phyloP scores from a whole-genome alignment of 495 filamentous ascomycete species.

The Neurospora sp. region DNA sequence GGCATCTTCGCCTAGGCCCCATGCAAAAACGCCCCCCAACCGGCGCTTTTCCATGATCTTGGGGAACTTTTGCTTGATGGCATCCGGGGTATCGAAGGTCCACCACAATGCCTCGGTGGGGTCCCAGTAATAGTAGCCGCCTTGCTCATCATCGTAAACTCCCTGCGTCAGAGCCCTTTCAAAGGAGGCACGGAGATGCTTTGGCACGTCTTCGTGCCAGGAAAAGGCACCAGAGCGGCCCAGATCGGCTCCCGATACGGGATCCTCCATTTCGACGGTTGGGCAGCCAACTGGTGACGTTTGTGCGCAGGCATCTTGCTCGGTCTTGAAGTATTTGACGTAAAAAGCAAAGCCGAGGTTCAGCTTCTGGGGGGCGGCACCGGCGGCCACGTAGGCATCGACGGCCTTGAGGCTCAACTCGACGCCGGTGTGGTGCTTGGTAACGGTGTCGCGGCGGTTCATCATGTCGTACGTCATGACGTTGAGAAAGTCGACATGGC shows the following conservation, averaged over 20 bases:
- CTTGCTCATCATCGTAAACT: constrained; percentile 44
- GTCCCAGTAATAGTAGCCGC: constrained; percentile 65
- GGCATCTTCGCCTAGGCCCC: constrained; percentile 66
- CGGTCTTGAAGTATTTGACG: constrained; percentile 59
- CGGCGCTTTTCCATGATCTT: constrained; percentile 46
- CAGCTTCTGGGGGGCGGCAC: constrained; percentile 44
- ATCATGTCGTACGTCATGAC: constrained; percentile 75
- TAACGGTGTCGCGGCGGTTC: constrained; percentile 62
- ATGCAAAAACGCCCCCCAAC: constrained; percentile 62
- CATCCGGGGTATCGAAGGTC: constrained; percentile 61
- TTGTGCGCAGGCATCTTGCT: constrained; percentile 37
- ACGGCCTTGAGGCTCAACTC: constrained; percentile 43
- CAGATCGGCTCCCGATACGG: constrained; percentile 51
- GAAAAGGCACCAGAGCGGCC: constrained; percentile 53
- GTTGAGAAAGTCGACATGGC: constrained; percentile 62
- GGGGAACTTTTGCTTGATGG: constrained; percentile 54
- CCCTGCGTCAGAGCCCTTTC: constrained; percentile 43
- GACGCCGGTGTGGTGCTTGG: constrained; percentile 57
- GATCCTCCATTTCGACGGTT: constrained; percentile 53
- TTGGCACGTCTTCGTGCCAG: constrained; percentile 43
- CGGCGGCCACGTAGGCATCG: constrained; percentile 49
- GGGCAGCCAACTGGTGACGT: constrained; percentile 50
- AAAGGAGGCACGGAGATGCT: constrained; percentile 37
- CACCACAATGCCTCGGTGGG: constrained; percentile 51
- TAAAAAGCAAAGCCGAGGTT: constrained; percentile 73